Evolutionary conservation across 2,329 filamentous ascomycete genomes (phyloP).

Genomic region (Clarireedia sp.): DNA sequence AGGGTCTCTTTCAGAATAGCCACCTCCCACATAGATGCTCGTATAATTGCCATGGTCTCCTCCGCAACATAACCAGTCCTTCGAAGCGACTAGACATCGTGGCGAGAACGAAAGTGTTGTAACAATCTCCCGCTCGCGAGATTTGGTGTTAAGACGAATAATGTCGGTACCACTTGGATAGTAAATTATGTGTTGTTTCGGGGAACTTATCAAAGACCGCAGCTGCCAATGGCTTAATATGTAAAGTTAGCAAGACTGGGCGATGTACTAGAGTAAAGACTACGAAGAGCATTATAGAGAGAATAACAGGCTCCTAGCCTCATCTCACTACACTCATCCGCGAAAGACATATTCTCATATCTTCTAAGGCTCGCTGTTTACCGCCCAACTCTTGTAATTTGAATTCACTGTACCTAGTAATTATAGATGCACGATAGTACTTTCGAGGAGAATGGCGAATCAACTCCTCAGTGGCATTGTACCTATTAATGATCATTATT

Average conservation of each 20-base stretch:
- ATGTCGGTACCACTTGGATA: slow-evolving; percentile 72
- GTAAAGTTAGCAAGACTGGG: slow-evolving; percentile 13
- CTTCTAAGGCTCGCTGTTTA: too few species aligned
- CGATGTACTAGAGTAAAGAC: neutral
- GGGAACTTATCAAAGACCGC: slow-evolving; percentile 79
- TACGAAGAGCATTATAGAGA: neutral
- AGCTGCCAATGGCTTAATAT: slow-evolving; percentile 70
- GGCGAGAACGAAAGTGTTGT: slow-evolving; percentile 64
- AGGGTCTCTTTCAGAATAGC: slow-evolving; percentile 4
- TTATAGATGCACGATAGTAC: slow-evolving; percentile 60
- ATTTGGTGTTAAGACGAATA: slow-evolving; percentile 60
- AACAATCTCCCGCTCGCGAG: slow-evolving; percentile 64
- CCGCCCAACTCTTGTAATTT: neutral
- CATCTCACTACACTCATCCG: too few species aligned
- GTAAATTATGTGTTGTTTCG: slow-evolving; percentile 70
- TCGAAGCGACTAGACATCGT: slow-evolving; percentile 78
- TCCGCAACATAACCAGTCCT: slow-evolving; percentile 85
- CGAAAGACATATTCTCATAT: too few species aligned
- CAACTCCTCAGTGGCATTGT: slow-evolving; percentile 57
- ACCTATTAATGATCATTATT: slow-evolving; percentile 35
- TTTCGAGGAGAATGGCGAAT: slow-evolving; percentile 53
- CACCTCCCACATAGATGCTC: slow-evolving; percentile 23
- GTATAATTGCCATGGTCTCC: slow-evolving; percentile 81
- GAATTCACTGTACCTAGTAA: slow-evolving; percentile 45
- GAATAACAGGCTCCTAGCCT: too few species aligned